phyloP scores from a whole-genome alignment of 2,329 filamentous ascomycete genomes.

The Talaromyces pinophilus region DNA sequence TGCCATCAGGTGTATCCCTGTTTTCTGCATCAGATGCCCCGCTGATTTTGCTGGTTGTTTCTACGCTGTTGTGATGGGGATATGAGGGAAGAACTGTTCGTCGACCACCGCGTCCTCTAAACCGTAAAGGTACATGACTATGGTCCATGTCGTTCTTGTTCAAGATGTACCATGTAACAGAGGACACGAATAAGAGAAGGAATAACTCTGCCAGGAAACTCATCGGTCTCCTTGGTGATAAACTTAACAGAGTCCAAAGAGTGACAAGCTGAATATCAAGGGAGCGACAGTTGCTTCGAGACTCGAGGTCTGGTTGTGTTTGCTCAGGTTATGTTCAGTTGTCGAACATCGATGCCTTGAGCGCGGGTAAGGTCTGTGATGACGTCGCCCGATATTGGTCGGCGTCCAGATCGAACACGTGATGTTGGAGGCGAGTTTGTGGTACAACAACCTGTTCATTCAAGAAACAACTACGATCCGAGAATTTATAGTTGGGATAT shows the following conservation, averaged over 20 bases:
- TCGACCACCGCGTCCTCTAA: constrained; percentile 1
- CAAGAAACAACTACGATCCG: not conserved
- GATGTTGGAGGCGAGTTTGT: not conserved
- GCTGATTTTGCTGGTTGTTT: constrained; percentile 19
- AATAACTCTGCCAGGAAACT: constrained; percentile 5
- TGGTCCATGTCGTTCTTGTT: not conserved
- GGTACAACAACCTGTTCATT: not conserved
- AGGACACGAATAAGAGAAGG: not conserved
- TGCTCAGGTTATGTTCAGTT: not conserved
- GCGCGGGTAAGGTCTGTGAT: constrained; percentile 6
- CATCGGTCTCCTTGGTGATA: not conserved
- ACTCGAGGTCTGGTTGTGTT: not conserved
- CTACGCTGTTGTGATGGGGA: constrained; percentile 7
- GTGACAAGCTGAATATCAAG: not conserved
- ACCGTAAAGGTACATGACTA: not conserved
- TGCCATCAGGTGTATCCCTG: not conserved
- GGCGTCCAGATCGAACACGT: not conserved
- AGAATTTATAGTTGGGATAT: not conserved
- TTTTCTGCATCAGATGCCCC: constrained; percentile 14
- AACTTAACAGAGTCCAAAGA: not conserved
- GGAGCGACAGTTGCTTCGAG: not conserved
- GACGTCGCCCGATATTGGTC: constrained; percentile 10
- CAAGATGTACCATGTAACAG: constrained; percentile 7
- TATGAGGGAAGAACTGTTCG: constrained; percentile 17
- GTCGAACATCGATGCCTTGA: not conserved